Base-by-base conservation (phyloP, 495 filamentous ascomycete genomes). In the Aspergillus haitiensis region DNA sequence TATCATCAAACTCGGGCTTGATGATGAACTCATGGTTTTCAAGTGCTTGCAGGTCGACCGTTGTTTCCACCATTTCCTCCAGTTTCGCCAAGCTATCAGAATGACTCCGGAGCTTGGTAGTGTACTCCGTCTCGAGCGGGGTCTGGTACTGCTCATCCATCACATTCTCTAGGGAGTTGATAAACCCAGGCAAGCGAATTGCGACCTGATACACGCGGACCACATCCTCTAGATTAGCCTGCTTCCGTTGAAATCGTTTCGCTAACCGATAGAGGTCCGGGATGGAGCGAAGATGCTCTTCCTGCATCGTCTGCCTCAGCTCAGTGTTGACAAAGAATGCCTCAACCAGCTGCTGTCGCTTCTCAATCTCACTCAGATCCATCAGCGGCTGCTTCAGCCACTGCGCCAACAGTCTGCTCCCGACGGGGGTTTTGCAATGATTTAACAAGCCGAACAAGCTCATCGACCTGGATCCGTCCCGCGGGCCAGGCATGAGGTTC, bases 331-430 rank as follows among this genome's bases (percentile, higher is more conserved):
- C 86, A 15, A 93, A 88, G 72, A 99, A 98, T 1, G 93, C 92
- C 68, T 98, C 94, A 0, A 99, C 95, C 13, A 99, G 81, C 70
- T 94, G 91, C 66, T 98, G 94, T 18, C 94, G 82, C 67, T 89
- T 89, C 69, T 96, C 87, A 60, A 99, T 98, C 59, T 96, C 92
- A 11, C 83, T 78, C 52, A 90, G 82, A 73, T 85, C 90, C 95
- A 99, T 99, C 31, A 99, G 74, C 0, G 94, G 94, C 74, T 99
- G 94, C 77, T 98, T 99, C 32, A 99, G 78, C 94, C 94, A 99
- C 74, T 99, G 94, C 3, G 92, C 88, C 12, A 99, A 77, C 62
- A 99, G 70, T 47, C 95, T 84, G 66, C 92, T 96, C 6, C 94
- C 94, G 27, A 95, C 85, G 2, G 95, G 89, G 6, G 94, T 99